Conservation (phyloP, 805 yeast species). For the Yarrowia sp. region DNA sequence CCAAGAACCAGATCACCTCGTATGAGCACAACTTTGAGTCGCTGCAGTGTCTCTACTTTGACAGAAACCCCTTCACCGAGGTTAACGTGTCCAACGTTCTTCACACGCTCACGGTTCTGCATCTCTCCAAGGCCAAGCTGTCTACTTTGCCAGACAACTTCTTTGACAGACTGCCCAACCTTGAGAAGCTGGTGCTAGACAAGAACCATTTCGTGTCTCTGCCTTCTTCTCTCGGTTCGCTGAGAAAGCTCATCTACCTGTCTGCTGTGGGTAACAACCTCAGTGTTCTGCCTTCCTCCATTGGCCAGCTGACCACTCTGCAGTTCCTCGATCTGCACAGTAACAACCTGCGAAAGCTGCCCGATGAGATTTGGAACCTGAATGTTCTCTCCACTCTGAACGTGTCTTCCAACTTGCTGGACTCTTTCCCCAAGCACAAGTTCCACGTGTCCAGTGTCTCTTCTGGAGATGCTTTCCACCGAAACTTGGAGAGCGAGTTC, state of each 20-base stretch:
- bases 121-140: conserved; percentile 81
- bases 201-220: conserved; percentile 80
- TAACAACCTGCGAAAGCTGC: conserved; percentile 76
- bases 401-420: conserved; percentile 74
- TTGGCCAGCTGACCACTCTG: conserved; percentile 66
- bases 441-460: conserved; percentile 46
- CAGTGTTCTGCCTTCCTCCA: conserved; percentile 68
- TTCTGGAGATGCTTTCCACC: conserved; percentile 42
- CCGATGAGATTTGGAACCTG: conserved; percentile 71
- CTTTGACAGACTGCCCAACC: conserved; percentile 63
- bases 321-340: conserved; percentile 79
- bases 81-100: conserved; percentile 62
- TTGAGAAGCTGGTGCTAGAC: conserved; percentile 78
- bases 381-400: conserved; percentile 65
- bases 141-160: conserved; percentile 73
- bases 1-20: conserved; percentile 76
- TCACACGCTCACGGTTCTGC: conserved; percentile 69
- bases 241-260: conserved; percentile 66
- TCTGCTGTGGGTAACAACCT: conserved; percentile 79
- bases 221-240: conserved; percentile 69
- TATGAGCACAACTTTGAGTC: conserved; percentile 68
- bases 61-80: conserved; percentile 83
- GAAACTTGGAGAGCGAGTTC: conserved; percentile 31
- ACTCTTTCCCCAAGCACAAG: conserved; percentile 59
- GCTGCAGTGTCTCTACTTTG: conserved; percentile 72